phyloP scores from a whole-genome alignment of 1,284 basidiomycete genomes.

The Heterobasidion parviporum region DNA sequence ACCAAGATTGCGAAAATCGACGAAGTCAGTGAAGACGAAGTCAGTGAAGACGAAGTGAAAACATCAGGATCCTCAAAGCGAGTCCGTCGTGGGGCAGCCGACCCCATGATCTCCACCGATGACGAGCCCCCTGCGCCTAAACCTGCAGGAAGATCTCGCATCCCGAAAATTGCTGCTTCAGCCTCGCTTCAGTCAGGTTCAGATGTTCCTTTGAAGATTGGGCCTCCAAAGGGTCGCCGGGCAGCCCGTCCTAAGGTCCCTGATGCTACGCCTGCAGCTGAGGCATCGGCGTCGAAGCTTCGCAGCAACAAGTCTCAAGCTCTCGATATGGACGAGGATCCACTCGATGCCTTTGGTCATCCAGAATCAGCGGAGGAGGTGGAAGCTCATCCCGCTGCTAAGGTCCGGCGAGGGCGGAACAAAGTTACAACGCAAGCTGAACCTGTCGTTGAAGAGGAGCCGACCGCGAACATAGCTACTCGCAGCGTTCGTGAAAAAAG shows the following conservation, averaged over 20 bases:
- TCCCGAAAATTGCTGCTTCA: background rate
- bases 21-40: background rate
- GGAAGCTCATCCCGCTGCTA: conserved; percentile 1
- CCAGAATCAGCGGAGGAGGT: conserved; percentile 10
- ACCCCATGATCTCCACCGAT: conserved; percentile 4
- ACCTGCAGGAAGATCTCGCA: background rate
- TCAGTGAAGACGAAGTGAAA: background rate
- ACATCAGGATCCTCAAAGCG: background rate
- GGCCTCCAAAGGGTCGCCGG: background rate
- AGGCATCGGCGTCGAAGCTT: background rate
- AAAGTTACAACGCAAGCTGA: background rate
- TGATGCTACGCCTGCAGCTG: background rate
- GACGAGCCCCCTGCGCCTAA: conserved; percentile 5
- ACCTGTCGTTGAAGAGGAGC: conserved; percentile 1
- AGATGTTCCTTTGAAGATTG: background rate
- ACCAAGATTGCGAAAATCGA: background rate
- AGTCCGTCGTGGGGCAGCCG: conserved; percentile 5
- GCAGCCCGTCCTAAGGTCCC: background rate
- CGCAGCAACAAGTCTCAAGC: background rate
- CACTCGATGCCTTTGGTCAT: conserved; percentile 10
- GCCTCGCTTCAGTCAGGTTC: background rate
- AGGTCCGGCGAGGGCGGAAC: conserved; percentile 7
- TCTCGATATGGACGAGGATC: conserved; percentile 9
- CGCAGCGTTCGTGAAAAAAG: conserved; percentile 11
- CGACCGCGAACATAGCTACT: background rate